Evolutionary conservation across 805 yeast genomes (phyloP), one percentile per base, ranked within the genome.

Genomic region (Debaryomyces hansenii): DNA sequence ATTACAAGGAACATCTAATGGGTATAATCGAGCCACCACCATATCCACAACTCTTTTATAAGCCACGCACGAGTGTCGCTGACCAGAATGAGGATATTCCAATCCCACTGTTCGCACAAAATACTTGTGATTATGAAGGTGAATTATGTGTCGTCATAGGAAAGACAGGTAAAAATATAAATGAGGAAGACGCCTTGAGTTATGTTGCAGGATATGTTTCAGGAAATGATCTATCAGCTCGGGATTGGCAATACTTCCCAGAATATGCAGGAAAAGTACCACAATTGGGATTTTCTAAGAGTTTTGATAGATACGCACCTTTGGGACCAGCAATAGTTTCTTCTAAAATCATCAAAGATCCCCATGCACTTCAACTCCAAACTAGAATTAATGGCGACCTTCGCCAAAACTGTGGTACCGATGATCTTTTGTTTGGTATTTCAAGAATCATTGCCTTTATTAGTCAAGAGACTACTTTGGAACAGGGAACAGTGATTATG

Each of bases 291-390:
- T 59, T 72, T 10, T 79, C 81, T 10, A 80, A 80, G 60, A 72
- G 73, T 73, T 78, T 74, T 52, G 84, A 80, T 47, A 74, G 74
- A 4, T 80, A 76, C 74, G 81, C 83, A 1, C 84, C 84, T 16
- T 56, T 79, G 43, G 84, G 84, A 2, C 84, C 84, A 5, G 76
- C 75, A 7, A 66, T 80, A 37, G 80, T 77, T 3, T 62, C 77
- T 2, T 45, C 70, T 2, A 45, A 52, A 9, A 44, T 70, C 14
- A 60, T 72, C 21, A 45, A 59, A 2, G 52, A 59, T 15, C 72
- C 76, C n/a, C 59, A 63, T 34, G 47, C 53, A n/a, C 60, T 78
- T 45, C 54, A 57, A 16, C 63, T 80, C 34, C 53, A 57, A 34
- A 67, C 79, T 12, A 60, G 54, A 37, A 70, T 80, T 50, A 79